phyloP scores from a whole-genome alignment of 1,284 basidiomycete species.

The Wolfiporia cocos region DNA sequence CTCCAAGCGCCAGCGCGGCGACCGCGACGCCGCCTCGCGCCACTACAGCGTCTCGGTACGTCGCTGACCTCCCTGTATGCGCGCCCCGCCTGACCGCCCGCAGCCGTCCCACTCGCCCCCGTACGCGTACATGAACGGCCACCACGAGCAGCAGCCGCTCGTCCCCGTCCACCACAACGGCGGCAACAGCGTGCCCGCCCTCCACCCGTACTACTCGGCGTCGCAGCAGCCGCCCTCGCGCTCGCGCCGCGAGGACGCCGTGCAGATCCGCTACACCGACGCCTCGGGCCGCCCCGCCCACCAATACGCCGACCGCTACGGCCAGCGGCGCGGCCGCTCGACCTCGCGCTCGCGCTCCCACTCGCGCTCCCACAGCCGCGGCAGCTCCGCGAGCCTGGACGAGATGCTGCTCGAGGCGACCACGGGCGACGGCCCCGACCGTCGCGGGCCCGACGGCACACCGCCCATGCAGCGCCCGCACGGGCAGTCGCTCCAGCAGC shows the following conservation, averaged over 20 bases:
- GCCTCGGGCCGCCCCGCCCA: constrained; percentile 13
- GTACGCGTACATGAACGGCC: constrained; percentile 18
- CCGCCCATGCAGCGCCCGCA: constrained; percentile 11
- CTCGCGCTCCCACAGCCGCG: constrained; percentile 26
- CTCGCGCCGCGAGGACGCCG: constrained; percentile 24
- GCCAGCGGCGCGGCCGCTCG: constrained; percentile 18
- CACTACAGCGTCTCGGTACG: constrained; percentile 23
- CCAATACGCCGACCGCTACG: constrained; percentile 13
- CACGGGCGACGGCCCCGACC: constrained; percentile 26
- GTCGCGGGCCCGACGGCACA: constrained; percentile 10
- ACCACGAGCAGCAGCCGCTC: constrained; percentile 16
- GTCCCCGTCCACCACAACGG: constrained; percentile 10
- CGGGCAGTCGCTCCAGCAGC: constrained; percentile 10
- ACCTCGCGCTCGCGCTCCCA: constrained; percentile 20
- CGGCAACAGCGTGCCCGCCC: constrained; percentile 8
- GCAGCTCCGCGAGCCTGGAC: constrained; percentile 37
- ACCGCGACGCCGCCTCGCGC: constrained; percentile 14
- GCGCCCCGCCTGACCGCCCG: not conserved
- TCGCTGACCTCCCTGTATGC: not conserved
- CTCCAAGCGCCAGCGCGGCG: constrained; percentile 37
- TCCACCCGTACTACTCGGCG: constrained; percentile 15
- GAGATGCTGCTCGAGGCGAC: constrained; percentile 54
- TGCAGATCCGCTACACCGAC: constrained; percentile 18
- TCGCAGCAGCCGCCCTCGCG: constrained; percentile 9
- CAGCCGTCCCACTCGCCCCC: constrained; percentile 20